Evolutionary conservation across 208 protist species (phyloP).

Genomic region (Trypanosomatidae sp.): DNA sequence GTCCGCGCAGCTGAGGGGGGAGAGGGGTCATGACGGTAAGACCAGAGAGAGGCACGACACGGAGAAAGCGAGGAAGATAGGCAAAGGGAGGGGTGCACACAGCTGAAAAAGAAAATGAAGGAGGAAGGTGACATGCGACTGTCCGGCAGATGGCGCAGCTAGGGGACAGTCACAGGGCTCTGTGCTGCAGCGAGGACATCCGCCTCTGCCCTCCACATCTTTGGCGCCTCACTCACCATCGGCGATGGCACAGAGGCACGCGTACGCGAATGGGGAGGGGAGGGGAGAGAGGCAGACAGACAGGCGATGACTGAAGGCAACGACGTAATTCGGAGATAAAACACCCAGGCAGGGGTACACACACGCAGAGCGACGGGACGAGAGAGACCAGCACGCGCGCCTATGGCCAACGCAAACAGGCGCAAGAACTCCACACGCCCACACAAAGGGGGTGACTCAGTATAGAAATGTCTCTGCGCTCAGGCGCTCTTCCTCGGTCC

Average conservation of each 20-base stretch:
- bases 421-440: background rate
- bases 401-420: background rate
- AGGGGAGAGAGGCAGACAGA: background rate
- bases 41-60: background rate
- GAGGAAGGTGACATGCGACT: background rate
- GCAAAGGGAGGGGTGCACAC: background rate
- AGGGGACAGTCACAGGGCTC: background rate
- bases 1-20: background rate
- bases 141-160: background rate
- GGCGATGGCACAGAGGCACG: background rate
- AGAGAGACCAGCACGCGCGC: background rate
- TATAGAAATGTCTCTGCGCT: background rate
- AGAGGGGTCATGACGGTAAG: background rate
- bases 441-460: background rate
- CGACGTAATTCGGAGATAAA: background rate
- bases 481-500: background rate
- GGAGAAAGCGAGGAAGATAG: background rate
- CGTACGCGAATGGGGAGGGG: background rate
- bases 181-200: background rate
- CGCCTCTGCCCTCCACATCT: background rate
- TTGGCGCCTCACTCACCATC: background rate
- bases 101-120: background rate
- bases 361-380: background rate
- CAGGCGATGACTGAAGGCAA: background rate
- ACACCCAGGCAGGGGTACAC: background rate